Evolutionary conservation across 345 rosid genomes (phyloP).

Genomic region (Euphorbia peplus): DNA sequence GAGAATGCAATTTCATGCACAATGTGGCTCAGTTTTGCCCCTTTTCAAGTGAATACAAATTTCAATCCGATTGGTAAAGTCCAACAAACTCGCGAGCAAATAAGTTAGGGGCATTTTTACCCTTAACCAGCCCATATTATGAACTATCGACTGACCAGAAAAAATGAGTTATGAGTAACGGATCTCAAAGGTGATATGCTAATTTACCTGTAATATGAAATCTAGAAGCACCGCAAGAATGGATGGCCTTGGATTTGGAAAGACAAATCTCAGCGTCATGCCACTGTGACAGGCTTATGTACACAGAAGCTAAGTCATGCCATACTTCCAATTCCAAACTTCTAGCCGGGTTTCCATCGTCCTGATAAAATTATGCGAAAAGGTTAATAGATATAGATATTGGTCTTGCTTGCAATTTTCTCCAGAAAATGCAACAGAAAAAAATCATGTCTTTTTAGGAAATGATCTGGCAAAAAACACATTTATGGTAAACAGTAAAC

Average conservation of each 20-base stretch:
- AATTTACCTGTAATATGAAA: slow-evolving; percentile 51
- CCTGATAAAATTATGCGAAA: slow-evolving; percentile 30
- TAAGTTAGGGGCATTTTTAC: too few relatives aligned
- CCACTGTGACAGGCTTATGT: slow-evolving; percentile 60
- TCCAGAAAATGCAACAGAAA: neutral
- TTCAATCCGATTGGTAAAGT: too few relatives aligned
- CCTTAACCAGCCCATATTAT: too few relatives aligned
- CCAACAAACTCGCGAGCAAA: too few relatives aligned
- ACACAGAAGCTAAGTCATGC: slow-evolving; percentile 72
- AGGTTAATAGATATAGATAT: neutral
- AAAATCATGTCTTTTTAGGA: too few relatives aligned
- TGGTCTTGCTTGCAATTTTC: neutral
- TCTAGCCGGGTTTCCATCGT: slow-evolving; percentile 30
- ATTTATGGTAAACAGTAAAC: too few relatives aligned
- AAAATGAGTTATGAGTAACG: neutral
- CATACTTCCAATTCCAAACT: slow-evolving; percentile 64
- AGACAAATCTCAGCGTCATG: slow-evolving; percentile 77
- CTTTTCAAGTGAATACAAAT: too few relatives aligned
- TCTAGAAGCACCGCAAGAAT: slow-evolving; percentile 48
- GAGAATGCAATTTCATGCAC: too few relatives aligned
- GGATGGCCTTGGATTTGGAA: slow-evolving; percentile 60
- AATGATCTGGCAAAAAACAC: too few relatives aligned
- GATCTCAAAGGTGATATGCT: neutral
- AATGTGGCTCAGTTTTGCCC: too few relatives aligned
- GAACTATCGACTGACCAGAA: neutral